Percentiles rank a stretch among this genome's conserved stretches.
These are phyloP conservation scores for Phytopythium cucurbitacearum DNA, from an alignment of 352 stramenopile species.

Conservation along the genomic window DNA sequence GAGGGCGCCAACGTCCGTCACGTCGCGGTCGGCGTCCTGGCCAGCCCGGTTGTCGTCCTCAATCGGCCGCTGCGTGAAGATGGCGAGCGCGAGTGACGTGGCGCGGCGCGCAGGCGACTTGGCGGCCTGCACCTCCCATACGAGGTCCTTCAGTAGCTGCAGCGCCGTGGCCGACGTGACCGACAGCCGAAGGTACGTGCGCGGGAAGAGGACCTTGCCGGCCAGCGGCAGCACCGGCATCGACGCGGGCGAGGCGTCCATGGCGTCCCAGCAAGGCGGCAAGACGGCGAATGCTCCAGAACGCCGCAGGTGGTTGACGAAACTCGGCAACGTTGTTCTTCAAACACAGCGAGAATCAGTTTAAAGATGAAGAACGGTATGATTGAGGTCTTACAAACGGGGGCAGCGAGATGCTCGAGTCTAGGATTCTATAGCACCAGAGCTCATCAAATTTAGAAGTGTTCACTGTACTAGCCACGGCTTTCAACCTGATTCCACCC, in stretches of 20 bases:
- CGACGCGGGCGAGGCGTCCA: conserved; percentile 21
- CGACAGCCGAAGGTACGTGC: conserved; percentile 67
- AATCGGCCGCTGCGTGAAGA: conserved; percentile 47
- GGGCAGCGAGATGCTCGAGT: too few species aligned
- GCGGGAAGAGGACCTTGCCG: conserved; percentile 70
- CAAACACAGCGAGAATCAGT: too few species aligned
- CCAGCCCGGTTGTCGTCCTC: conserved; percentile 8
- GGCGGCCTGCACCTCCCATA: conserved; percentile 64
- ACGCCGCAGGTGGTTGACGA: too few species aligned
- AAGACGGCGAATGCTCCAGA: too few species aligned
- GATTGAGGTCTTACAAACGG: too few species aligned
- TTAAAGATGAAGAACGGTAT: too few species aligned
- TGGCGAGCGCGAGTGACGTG: conserved; percentile 46
- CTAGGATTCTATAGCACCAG: too few species aligned
- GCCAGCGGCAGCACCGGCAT: conserved; percentile 67
- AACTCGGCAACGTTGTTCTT: too few species aligned
- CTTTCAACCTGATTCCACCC: too few species aligned
- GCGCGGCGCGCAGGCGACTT: conserved; percentile 29
- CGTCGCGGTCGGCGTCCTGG: conserved; percentile 15
- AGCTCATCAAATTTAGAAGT: too few species aligned
- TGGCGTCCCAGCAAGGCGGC: too few species aligned
- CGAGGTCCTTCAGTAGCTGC: conserved; percentile 72
- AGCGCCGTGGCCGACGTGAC: conserved; percentile 57
- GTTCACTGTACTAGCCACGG: too few species aligned
- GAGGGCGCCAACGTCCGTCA: conserved; percentile 25